phyloP scores from a whole-genome alignment of 2,329 filamentous ascomycete species.

The Teratosphaeria viscida region DNA sequence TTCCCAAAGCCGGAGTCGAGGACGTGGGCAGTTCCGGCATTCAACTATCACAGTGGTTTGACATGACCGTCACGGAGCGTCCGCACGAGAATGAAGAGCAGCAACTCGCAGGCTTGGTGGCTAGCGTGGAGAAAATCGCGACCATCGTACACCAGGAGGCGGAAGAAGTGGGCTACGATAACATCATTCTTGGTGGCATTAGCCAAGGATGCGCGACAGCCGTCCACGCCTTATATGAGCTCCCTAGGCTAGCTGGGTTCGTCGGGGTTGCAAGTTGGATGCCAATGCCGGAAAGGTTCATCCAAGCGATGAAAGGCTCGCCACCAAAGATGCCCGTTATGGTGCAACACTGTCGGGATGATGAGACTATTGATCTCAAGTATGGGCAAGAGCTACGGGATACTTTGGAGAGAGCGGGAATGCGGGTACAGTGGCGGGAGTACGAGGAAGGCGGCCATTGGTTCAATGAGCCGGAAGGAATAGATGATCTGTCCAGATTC shows the following conservation, averaged over 20 bases:
- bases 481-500: background rate
- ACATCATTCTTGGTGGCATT: constrained; percentile 13
- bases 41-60: constrained; percentile 1
- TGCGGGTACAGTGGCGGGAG: background rate
- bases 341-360: background rate
- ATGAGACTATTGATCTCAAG: background rate
- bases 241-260: constrained; percentile 12
- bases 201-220: constrained; percentile 15
- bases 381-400: background rate
- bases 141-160: constrained; percentile 8
- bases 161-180: constrained; percentile 6
- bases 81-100: background rate
- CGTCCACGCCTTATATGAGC: constrained; percentile 5
- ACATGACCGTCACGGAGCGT: background rate
- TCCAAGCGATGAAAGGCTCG: background rate
- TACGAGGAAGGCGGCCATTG: background rate
- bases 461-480: background rate
- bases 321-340: background rate
- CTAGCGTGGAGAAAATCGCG: background rate
- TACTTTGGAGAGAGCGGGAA: background rate
- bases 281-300: constrained; percentile 1
- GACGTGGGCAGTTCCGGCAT: background rate
- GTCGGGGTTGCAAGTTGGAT: constrained; percentile 15
- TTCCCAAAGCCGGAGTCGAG: background rate
- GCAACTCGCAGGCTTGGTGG: background rate